Conservation (phyloP, 2,329 filamentous ascomycete species). For the Xylariales sp. region DNA sequence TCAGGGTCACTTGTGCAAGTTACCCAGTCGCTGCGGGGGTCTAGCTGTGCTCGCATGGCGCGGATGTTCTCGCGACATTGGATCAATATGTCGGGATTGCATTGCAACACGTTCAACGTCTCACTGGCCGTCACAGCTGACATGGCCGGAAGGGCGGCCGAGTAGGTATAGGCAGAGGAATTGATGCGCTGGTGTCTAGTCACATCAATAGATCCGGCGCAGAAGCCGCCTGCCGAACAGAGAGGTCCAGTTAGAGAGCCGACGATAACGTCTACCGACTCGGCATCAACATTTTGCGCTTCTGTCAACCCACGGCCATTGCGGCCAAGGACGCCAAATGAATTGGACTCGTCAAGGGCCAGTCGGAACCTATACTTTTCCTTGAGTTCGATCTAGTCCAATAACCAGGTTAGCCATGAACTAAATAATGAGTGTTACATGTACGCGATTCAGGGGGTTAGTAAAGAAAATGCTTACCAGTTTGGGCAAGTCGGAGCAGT, state of each 20-base stretch:
- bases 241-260: conserved; percentile 91
- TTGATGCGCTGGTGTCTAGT: conserved; percentile 97
- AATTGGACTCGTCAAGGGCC: conserved; percentile 97
- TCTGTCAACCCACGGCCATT: conserved; percentile 94
- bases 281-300: conserved; percentile 93
- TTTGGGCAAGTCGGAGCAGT: conserved; percentile 85
- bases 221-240: conserved; percentile 95
- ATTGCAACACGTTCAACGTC: conserved; percentile 86
- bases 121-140: conserved; percentile 96
- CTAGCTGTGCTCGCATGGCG: conserved; percentile 85
- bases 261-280: conserved; percentile 96
- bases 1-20: conserved; percentile 81
- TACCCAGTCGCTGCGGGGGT: conserved; percentile 94
- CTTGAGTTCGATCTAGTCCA: conserved; percentile 82
- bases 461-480: conserved; percentile 64
- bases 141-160: conserved; percentile 92
- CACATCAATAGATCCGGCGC: conserved; percentile 89
- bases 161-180: conserved; percentile 93
- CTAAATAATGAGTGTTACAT: neutral
- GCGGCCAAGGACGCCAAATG: conserved; percentile 91
- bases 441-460: conserved; percentile 45
- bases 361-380: conserved; percentile 97
- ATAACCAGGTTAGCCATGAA: conserved; percentile 30
- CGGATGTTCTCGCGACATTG: conserved; percentile 88
- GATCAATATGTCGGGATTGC: conserved; percentile 82